Evolutionary conservation across 208 protist genomes (phyloP).

Genomic region (Wallacemonas collosoma): DNA sequence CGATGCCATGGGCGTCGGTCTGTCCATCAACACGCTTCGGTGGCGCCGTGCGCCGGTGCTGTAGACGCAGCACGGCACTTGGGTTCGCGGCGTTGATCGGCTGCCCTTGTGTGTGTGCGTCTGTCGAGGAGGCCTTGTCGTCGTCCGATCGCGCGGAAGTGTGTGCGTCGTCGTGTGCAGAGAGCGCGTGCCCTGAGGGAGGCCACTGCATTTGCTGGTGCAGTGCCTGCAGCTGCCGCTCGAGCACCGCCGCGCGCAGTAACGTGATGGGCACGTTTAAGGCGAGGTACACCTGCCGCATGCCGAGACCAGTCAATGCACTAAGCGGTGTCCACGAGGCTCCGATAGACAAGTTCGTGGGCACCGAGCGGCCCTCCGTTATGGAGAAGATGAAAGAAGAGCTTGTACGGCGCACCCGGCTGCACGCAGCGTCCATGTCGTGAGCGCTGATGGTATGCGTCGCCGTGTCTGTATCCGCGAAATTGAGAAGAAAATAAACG

Average conservation of each 20-base stretch:
- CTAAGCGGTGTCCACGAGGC: constrained; percentile 59
- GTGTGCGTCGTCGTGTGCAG: no score
- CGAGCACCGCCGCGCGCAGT: constrained; percentile 44
- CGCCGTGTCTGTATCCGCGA: constrained; percentile 33
- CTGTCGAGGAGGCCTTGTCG: not conserved
- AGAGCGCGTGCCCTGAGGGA: not conserved
- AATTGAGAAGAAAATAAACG: constrained; percentile 76
- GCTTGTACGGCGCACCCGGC: constrained; percentile 36
- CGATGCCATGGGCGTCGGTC: constrained; percentile 14
- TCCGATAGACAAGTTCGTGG: constrained; percentile 37
- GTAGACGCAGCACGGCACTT: not conserved
- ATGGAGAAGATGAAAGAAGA: constrained; percentile 49
- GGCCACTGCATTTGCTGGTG: constrained; percentile 19
- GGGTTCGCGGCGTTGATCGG: not conserved
- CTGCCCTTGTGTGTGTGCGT: not conserved
- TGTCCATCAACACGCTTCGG: not conserved
- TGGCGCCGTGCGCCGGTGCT: not conserved
- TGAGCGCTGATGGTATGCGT: constrained; percentile 33
- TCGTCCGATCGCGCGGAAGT: not conserved
- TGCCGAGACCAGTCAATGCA: constrained; percentile 43
- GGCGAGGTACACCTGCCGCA: constrained; percentile 41
- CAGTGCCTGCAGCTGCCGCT: constrained; percentile 36
- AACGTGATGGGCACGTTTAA: constrained; percentile 70
- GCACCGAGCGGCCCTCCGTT: constrained; percentile 42
- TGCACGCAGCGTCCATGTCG: constrained; percentile 54